Percentiles rank a stretch among this genome's conserved stretches.
These are phyloP conservation scores for Elsinoe ampelina DNA, from an alignment of 2,329 filamentous ascomycete species.

Conservation along the genomic window DNA sequence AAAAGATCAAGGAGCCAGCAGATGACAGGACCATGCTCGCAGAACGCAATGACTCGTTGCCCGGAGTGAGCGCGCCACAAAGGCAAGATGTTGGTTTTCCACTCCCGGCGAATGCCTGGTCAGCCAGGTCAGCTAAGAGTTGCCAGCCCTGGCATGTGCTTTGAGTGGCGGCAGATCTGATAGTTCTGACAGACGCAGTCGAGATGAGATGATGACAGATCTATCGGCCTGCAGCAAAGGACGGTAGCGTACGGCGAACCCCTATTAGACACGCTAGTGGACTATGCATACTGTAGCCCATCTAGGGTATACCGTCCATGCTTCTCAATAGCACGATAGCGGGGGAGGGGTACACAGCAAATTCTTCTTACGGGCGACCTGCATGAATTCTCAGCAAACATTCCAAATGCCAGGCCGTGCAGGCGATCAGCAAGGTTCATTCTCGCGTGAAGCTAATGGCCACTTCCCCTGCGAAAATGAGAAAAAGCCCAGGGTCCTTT, in stretches of 20 bases:
- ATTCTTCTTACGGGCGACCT: neutral
- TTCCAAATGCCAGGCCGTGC: constrained; percentile 8
- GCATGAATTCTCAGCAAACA: neutral
- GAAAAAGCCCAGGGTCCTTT: neutral
- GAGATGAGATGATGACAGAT: constrained; percentile 6
- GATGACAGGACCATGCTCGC: neutral
- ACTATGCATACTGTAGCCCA: neutral
- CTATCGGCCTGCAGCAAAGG: neutral
- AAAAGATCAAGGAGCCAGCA: neutral
- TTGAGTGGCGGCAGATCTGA: neutral
- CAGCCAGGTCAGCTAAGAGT: too few relatives aligned
- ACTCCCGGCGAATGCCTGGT: too few relatives aligned
- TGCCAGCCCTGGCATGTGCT: too few relatives aligned
- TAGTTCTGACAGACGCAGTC: neutral
- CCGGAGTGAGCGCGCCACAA: too few relatives aligned
- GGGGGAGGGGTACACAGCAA: constrained; percentile 10
- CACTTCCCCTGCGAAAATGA: neutral
- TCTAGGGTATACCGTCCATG: neutral
- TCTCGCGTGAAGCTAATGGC: neutral
- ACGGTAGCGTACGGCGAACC: constrained; percentile 4
- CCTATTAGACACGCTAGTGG: constrained; percentile 10
- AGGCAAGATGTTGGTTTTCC: too few relatives aligned
- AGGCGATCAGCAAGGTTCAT: neutral
- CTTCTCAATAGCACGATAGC: neutral
- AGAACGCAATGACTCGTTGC: neutral